Conservation (phyloP, 2,329 filamentous ascomycete genomes). For the Colletotrichum spaethianum region DNA sequence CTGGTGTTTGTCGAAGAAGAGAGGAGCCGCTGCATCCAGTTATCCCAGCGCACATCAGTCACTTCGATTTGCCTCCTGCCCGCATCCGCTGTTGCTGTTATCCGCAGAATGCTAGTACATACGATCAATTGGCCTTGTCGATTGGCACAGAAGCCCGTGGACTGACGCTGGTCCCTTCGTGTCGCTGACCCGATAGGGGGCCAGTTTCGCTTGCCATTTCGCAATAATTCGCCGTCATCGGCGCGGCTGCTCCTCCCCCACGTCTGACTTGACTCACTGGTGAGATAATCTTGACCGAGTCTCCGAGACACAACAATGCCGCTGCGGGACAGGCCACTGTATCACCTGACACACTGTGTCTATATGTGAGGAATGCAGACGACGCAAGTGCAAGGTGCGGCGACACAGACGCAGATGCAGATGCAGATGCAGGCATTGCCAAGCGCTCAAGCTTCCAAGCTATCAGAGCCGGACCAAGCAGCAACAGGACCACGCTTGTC, state of each 20-base stretch:
- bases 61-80: slow-evolving; percentile 34
- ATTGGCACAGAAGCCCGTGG: slow-evolving; percentile 3
- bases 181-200: slow-evolving; percentile 36
- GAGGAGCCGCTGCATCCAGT: slow-evolving; percentile 26
- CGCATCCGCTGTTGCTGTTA: slow-evolving; percentile 11
- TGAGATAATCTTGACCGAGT: slow-evolving; percentile 21
- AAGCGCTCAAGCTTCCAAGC: slow-evolving; percentile 12
- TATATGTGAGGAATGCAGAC: slow-evolving; percentile 5
- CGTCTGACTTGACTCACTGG: slow-evolving; percentile 13
- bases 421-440: slow-evolving; percentile 7
- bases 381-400: not conserved
- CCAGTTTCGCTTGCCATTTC: slow-evolving; percentile 24
- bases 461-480: slow-evolving; percentile 24
- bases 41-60: slow-evolving; percentile 33
- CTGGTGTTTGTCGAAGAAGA: not conserved
- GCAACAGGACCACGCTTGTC: slow-evolving; percentile 2
- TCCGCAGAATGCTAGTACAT: not conserved
- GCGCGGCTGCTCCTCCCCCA: slow-evolving; percentile 16
- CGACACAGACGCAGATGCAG: slow-evolving; percentile 3
- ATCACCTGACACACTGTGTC: slow-evolving; percentile 1
- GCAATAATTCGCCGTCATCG: slow-evolving; percentile 14
- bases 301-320: slow-evolving; percentile 20
- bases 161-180: slow-evolving; percentile 7
- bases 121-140: not conserved
- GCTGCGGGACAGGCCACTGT: slow-evolving; percentile 16